These are phyloP conservation scores for Nicotiana sylvestris DNA, from an alignment of 257 asterid genomes.

Conservation along the genomic window DNA sequence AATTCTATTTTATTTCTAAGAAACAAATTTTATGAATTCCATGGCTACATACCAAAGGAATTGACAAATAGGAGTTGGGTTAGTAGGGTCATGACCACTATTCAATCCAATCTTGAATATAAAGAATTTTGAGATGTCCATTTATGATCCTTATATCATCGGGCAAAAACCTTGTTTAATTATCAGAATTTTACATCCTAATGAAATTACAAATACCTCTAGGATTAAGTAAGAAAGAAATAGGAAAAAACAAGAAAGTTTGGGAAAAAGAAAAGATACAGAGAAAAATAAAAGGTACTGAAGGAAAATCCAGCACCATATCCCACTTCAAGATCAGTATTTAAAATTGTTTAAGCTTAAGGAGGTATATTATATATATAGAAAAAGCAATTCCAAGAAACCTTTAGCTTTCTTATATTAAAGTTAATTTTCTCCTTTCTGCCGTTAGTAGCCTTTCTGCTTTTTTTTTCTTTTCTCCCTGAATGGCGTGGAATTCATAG, in stretches of 20 bases:
- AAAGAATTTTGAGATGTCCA: too few species aligned
- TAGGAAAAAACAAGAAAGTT: neutral
- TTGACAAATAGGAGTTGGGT: too few species aligned
- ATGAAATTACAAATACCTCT: neutral
- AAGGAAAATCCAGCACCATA: neutral
- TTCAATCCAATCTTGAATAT: too few species aligned
- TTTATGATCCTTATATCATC: too few species aligned
- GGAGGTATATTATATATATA: neutral
- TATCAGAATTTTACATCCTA: neutral
- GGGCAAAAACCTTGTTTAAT: neutral
- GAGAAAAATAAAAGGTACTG: neutral
- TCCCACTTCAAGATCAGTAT: slow-evolving; percentile 1
- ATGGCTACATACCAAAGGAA: too few species aligned
- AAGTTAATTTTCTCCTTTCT: neutral
- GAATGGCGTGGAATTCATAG: slow-evolving; percentile 5
- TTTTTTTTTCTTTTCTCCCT: neutral
- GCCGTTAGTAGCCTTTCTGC: neutral
- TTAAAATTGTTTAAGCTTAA: neutral
- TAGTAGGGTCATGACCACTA: too few species aligned
- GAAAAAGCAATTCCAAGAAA: neutral
- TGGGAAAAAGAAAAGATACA: neutral
- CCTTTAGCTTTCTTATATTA: neutral
- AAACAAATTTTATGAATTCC: too few species aligned
- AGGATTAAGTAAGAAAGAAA: neutral
- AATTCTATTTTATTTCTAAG: too few species aligned